Evolutionary conservation across 2,329 filamentous ascomycete genomes (phyloP).

Genomic region (Fusarium devonianum): DNA sequence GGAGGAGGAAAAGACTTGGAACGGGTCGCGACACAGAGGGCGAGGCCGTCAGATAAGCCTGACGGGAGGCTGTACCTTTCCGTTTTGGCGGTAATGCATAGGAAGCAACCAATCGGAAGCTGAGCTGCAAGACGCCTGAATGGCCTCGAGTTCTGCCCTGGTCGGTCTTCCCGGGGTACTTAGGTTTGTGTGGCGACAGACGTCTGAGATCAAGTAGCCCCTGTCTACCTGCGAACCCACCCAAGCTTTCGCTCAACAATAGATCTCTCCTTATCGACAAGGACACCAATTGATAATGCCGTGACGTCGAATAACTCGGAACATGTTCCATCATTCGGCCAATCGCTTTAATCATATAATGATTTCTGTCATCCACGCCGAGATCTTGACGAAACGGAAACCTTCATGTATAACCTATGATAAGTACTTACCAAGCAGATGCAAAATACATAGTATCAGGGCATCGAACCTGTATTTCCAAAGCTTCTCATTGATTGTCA

Average conservation of each 20-base stretch:
- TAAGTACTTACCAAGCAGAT: no score
- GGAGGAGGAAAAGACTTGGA: not conserved
- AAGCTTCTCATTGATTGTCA: no score
- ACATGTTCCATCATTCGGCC: no score
- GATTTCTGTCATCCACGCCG: no score
- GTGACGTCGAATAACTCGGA: no score
- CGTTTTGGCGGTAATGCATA: not conserved
- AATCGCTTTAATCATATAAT: no score
- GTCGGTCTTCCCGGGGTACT: constrained; percentile 13
- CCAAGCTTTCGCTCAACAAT: constrained; percentile 2
- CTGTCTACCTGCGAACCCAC: constrained; percentile 2
- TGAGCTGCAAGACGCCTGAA: constrained; percentile 1
- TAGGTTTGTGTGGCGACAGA: not conserved
- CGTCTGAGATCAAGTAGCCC: constrained; percentile 8
- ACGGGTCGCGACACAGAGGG: constrained; percentile 8
- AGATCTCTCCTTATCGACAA: not conserved
- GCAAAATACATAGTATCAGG: no score
- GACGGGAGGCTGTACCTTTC: constrained; percentile 25
- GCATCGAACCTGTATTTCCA: no score
- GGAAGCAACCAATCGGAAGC: constrained; percentile 28
- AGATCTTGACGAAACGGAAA: no score
- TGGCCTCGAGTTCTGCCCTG: constrained; percentile 15
- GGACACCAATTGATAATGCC: no score
- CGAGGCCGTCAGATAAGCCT: constrained; percentile 29
- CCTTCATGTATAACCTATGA: no score